Conservation (phyloP, 2,329 filamentous ascomycete genomes). For the Neonectria faginata region DNA sequence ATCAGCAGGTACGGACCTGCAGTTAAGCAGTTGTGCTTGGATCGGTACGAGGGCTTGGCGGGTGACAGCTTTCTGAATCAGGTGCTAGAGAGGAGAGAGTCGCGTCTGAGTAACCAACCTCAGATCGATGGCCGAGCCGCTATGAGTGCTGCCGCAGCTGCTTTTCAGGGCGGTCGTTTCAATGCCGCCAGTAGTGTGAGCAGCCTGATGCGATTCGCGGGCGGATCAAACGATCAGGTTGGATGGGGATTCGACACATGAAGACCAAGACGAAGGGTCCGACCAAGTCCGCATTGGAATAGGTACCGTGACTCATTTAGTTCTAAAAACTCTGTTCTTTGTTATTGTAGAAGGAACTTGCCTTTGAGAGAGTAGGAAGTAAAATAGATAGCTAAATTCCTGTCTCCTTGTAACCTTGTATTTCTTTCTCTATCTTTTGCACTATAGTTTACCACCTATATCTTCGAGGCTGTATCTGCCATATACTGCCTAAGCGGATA, state of each 20-base stretch:
- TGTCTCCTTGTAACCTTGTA: no score
- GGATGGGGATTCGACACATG: conserved; percentile 42
- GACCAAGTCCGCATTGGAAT: no score
- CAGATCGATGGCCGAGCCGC: conserved; percentile 26
- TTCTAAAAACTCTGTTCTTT: no score
- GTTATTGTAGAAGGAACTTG: no score
- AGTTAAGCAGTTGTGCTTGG: conserved; percentile 34
- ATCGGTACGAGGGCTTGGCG: conserved; percentile 36
- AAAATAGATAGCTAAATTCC: no score
- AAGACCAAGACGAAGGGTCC: background rate
- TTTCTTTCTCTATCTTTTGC: no score
- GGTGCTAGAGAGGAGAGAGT: conserved; percentile 30
- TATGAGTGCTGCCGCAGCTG: conserved; percentile 30
- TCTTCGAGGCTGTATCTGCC: no score
- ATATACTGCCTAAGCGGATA: no score
- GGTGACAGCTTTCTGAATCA: conserved; percentile 35
- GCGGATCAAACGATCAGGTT: conserved; percentile 29
- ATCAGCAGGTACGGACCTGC: conserved; percentile 29
- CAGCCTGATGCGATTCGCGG: conserved; percentile 32
- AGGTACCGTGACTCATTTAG: no score
- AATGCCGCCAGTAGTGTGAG: conserved; percentile 23
- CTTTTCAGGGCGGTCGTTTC: conserved; percentile 34
- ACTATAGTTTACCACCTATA: no score
- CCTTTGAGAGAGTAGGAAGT: no score
- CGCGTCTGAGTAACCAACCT: background rate